Percentiles rank a stretch among this genome's conserved stretches.
These are phyloP conservation scores for Mycena maculata DNA, from an alignment of 768 basidiomycete genomes.

Conservation along the genomic window DNA sequence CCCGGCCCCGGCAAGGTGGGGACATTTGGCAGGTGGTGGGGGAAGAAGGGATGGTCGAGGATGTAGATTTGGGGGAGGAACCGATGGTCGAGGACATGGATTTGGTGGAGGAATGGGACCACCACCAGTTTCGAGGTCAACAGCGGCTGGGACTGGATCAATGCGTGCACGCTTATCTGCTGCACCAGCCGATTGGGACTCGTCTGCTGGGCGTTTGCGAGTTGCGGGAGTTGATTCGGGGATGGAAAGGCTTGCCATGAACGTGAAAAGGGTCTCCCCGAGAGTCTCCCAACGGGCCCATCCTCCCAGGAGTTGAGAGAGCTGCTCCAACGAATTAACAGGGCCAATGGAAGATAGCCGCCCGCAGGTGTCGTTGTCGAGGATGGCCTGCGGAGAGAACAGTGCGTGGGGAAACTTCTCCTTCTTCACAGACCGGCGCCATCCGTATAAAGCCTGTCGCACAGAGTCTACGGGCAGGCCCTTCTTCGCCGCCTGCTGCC, in stretches of 20 bases:
- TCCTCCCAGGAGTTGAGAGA: background rate
- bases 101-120: too few species aligned
- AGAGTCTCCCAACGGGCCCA: background rate
- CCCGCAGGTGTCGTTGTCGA: slow-evolving; percentile 12
- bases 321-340: background rate
- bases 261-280: background rate
- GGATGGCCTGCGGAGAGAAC: background rate
- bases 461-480: background rate
- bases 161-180: too few species aligned
- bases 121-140: background rate
- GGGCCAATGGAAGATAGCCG: background rate
- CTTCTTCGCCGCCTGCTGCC: background rate
- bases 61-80: background rate
- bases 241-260: background rate
- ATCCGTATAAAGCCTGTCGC: background rate
- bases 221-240: background rate
- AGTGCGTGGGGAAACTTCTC: background rate
- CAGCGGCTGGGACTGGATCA: too few species aligned
- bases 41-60: background rate
- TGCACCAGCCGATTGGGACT: too few species aligned
- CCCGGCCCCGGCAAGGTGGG: background rate
- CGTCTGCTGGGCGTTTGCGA: too few species aligned
- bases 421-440: slow-evolving; percentile 5
- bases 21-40: background rate
- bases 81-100: background rate